These are phyloP conservation scores for Nicotiana otophora DNA, from an alignment of 257 asterid genomes.

Conservation along the genomic window DNA sequence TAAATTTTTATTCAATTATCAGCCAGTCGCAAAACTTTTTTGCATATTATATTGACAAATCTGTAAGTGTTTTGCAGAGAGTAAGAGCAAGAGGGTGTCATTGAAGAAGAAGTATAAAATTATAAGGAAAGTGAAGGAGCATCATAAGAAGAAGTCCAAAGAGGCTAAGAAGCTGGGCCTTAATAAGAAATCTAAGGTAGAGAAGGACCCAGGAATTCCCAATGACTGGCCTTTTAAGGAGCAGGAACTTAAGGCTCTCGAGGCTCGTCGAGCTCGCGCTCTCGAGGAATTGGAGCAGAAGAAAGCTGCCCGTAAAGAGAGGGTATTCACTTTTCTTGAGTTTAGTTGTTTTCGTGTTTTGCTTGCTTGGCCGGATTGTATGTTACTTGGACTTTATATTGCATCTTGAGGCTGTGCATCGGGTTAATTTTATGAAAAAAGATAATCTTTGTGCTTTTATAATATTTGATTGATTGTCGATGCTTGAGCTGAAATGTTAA, in stretches of 20 bases:
- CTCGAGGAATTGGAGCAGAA: constrained; percentile 69
- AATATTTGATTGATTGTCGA: not conserved
- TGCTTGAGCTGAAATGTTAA: not conserved
- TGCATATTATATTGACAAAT: not conserved
- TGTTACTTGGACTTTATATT: not conserved
- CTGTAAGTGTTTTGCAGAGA: constrained; percentile 39
- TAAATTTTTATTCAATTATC: too few species aligned
- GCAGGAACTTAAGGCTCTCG: constrained; percentile 85
- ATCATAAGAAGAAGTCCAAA: constrained; percentile 83
- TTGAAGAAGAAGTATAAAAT: constrained; percentile 82
- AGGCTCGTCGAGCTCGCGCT: constrained; percentile 66
- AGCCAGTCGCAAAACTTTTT: too few species aligned
- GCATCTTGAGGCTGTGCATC: not conserved
- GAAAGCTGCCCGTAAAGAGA: constrained; percentile 91
- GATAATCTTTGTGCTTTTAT: not conserved
- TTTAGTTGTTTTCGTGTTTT: not conserved
- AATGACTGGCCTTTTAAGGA: constrained; percentile 98
- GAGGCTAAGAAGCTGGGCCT: constrained; percentile 70
- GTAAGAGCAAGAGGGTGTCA: constrained; percentile 90
- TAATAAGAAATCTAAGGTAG: constrained; percentile 51
- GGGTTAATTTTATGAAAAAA: not conserved
- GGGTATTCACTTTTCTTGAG: constrained; percentile 36
- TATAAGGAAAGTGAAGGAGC: constrained; percentile 77
- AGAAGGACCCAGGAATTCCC: constrained; percentile 93
- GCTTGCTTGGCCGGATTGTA: not conserved